Conservation (phyloP, 192 early-diverging fungal species). For the Backusella westeae region DNA sequence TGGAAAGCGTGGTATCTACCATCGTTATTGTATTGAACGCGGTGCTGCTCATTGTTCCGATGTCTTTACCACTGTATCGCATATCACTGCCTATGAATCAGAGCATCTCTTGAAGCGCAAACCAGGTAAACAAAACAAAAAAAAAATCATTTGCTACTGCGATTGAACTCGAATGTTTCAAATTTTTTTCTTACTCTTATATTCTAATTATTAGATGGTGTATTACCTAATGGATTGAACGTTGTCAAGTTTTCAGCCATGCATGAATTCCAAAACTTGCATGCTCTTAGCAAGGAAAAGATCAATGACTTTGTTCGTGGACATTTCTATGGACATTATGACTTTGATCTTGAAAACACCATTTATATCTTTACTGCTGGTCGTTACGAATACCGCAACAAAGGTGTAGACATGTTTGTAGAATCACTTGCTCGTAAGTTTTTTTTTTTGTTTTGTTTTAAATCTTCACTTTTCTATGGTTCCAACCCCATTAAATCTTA, state of each 20-base stretch:
- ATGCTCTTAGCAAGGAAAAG: constrained; percentile 89
- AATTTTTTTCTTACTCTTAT: background rate
- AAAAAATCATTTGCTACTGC: background rate
- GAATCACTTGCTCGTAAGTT: constrained; percentile 85
- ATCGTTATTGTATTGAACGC: constrained; percentile 95
- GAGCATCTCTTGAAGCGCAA: constrained; percentile 93
- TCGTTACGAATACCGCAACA: constrained; percentile 97
- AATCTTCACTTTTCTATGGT: background rate
- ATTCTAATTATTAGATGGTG: constrained; percentile 67
- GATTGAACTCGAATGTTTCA: background rate
- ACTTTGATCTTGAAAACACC: constrained; percentile 95
- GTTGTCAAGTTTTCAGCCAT: constrained; percentile 96
- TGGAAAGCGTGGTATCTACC: constrained; percentile 95
- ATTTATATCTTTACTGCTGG: constrained; percentile 98
- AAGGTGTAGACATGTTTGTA: constrained; percentile 98
- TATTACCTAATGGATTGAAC: constrained; percentile 93
- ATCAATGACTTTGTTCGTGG: constrained; percentile 97
- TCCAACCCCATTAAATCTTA: constrained; percentile 16
- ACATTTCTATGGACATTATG: constrained; percentile 98
- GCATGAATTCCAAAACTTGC: constrained; percentile 98
- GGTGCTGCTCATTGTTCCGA: constrained; percentile 92
- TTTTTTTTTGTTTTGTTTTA: background rate
- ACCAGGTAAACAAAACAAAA: constrained; percentile 57
- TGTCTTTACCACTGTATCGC: constrained; percentile 95
- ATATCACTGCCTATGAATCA: constrained; percentile 95